phyloP scores from a whole-genome alignment of 768 basidiomycete species.

The Termitomyces sp. region DNA sequence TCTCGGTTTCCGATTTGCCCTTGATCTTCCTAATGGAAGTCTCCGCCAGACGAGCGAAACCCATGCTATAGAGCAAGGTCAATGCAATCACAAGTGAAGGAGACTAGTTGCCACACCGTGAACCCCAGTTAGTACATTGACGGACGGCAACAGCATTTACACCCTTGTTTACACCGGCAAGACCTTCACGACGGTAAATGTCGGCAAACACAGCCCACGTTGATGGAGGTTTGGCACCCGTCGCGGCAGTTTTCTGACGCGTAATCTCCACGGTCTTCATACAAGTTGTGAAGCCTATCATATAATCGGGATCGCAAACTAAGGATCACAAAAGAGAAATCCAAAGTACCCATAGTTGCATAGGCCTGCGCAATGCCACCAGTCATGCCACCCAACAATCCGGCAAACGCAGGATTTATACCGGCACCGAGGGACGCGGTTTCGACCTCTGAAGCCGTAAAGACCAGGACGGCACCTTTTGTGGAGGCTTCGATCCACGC shows the following conservation, averaged over 20 bases:
- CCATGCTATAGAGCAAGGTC: slow-evolving; percentile 60
- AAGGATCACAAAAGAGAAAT: slow-evolving; percentile 6
- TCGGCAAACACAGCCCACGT: slow-evolving; percentile 95
- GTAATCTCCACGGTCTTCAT: slow-evolving; percentile 99
- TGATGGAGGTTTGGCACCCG: slow-evolving; percentile 81
- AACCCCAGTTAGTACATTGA: slow-evolving; percentile 93
- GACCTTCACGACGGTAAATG: slow-evolving; percentile 89
- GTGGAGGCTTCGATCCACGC: slow-evolving; percentile 99
- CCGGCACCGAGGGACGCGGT: slow-evolving; percentile 57
- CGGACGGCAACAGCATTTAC: slow-evolving; percentile 93
- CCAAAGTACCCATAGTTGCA: slow-evolving; percentile 89
- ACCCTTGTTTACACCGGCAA: slow-evolving; percentile 97
- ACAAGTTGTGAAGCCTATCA: slow-evolving; percentile 91
- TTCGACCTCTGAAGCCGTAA: slow-evolving; percentile 95
- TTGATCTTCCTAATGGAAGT: slow-evolving; percentile 65
- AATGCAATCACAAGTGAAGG: not conserved
- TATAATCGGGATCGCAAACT: not conserved
- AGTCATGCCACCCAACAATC: slow-evolving; percentile 94
- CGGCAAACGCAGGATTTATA: slow-evolving; percentile 74
- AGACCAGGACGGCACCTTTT: slow-evolving; percentile 93
- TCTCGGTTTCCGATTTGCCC: slow-evolving; percentile 76
- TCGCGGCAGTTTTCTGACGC: slow-evolving; percentile 83
- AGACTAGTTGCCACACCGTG: slow-evolving; percentile 49
- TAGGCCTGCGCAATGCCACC: slow-evolving; percentile 98
- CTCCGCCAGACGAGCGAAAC: slow-evolving; percentile 93